Base-by-base conservation (phyloP, 176 grass and related monocot genomes). In the Avena sativa region DNA sequence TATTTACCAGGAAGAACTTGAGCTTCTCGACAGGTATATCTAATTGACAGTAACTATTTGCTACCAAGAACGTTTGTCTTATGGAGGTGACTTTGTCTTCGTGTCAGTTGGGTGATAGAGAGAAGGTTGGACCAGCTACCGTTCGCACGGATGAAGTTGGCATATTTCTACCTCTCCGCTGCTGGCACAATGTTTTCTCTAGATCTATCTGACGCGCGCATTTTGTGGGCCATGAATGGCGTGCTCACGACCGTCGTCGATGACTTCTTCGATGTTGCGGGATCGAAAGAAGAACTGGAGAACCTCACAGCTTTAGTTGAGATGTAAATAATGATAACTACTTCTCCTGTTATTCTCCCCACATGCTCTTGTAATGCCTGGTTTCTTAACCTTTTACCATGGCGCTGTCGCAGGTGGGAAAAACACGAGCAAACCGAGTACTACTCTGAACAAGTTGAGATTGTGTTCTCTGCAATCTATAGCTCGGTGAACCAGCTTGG, bases 21-120 rank as follows among this genome's bases (percentile, higher is more conserved):
- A 48, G 9, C 40, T 75, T 66, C 75, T 97, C 25, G 47, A 92
- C 19, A 89, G 76, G 92, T 95, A 61, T 11, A n/a, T 59, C 19
- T 47, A 21, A 68, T 6, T 12, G 1, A 72, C 19, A 51, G 4
- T 15, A 23, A 71, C 51, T 58, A 6, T 6, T 15, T 44, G 28
- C 2, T 28, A 50, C 1, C 50, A 50, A 20, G 3, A 52, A 71
- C 1, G 2, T 28, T 28, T 1, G 1, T 44, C 16, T 70, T 70
- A 44, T 44, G 9, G 1, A 71, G 1, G 4, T 0, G 1, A 49
- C 5, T 46, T 36, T 12, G 40, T 43, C 34, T 36, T 71, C 3
- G 4, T 8, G 4, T 47, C 53, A 96, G 91, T 47, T 96, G 94
- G 94, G 85, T 96, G 36, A 93, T 87, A 76, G 89, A 97, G 47